Evolutionary conservation across 116 monocot species (phyloP).

Genomic region (Posidonia oceanica): DNA sequence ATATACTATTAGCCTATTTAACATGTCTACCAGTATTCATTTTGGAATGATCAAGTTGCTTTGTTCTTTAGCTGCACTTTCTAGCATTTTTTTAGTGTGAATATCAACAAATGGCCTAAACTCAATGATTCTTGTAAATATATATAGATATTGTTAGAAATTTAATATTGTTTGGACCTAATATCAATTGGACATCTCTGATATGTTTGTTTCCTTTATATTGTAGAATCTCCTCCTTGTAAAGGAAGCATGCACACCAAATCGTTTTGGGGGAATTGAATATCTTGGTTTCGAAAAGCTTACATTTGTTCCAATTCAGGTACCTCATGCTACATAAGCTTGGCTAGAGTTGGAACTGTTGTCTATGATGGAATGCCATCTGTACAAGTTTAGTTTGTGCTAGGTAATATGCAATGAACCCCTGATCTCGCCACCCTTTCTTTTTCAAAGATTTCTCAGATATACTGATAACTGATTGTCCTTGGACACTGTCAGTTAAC

Average conservation of each 20-base stretch:
- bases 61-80: too few relatives aligned
- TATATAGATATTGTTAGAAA: too few relatives aligned
- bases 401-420: not conserved
- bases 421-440: too few relatives aligned
- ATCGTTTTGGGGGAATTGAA: slow-evolving; percentile 59
- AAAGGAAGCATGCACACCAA: slow-evolving; percentile 55
- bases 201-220: slow-evolving; percentile 6
- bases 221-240: slow-evolving; percentile 74
- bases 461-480: too few relatives aligned
- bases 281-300: slow-evolving; percentile 91
- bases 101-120: too few relatives aligned
- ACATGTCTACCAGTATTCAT: too few relatives aligned
- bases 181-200: not conserved
- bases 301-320: slow-evolving; percentile 90
- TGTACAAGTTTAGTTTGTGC: not conserved
- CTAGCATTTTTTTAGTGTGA: too few relatives aligned
- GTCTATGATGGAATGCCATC: not conserved
- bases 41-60: too few relatives aligned
- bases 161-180: too few relatives aligned
- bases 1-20: too few relatives aligned
- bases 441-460: too few relatives aligned
- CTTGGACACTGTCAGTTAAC: not conserved
- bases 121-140: too few relatives aligned
- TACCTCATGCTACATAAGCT: slow-evolving; percentile 10
- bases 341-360: not conserved